Percentiles rank a stretch among this genome's conserved stretches.
phyloP scores from a whole-genome alignment of 148 eudicot genomes.

The Arbutus unedo region DNA sequence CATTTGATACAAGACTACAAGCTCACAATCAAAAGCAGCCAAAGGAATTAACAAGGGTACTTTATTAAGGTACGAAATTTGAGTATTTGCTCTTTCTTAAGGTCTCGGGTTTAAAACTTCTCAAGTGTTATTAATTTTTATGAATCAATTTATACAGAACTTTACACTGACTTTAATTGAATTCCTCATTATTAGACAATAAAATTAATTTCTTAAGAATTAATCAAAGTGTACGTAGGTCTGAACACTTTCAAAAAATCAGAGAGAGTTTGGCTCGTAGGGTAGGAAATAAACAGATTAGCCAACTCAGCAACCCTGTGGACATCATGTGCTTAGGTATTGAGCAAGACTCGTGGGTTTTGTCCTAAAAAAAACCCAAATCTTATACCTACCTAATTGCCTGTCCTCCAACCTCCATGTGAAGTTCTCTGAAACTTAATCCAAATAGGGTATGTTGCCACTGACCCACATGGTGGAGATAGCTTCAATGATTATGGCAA shows the following conservation, averaged over 20 bases:
- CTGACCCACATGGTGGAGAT: conserved; percentile 35
- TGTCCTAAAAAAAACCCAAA: conserved; percentile 21
- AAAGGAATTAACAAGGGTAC: background rate
- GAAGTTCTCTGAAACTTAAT: conserved; percentile 29
- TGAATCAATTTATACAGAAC: too few relatives aligned
- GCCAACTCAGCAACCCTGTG: conserved; percentile 45
- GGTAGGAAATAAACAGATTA: background rate
- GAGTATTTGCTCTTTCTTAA: too few relatives aligned
- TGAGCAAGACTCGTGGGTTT: conserved; percentile 30
- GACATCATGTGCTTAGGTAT: conserved; percentile 55
- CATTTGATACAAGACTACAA: background rate
- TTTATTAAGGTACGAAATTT: background rate
- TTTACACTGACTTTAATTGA: too few relatives aligned
- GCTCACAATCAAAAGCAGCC: background rate
- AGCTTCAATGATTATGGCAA: conserved; percentile 19
- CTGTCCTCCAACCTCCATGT: conserved; percentile 23
- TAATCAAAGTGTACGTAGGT: too few relatives aligned
- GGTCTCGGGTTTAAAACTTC: too few relatives aligned
- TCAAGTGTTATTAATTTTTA: too few relatives aligned
- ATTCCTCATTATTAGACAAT: too few relatives aligned
- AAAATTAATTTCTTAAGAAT: too few relatives aligned
- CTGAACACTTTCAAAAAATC: too few relatives aligned
- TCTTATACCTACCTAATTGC: conserved; percentile 26
- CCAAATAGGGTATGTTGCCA: conserved; percentile 19
- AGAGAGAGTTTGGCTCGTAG: background rate